Evolutionary conservation across 2,329 filamentous ascomycete genomes (phyloP), one percentile per base, ranked within the genome.

Genomic region (Phaeomoniella chlamydospora): DNA sequence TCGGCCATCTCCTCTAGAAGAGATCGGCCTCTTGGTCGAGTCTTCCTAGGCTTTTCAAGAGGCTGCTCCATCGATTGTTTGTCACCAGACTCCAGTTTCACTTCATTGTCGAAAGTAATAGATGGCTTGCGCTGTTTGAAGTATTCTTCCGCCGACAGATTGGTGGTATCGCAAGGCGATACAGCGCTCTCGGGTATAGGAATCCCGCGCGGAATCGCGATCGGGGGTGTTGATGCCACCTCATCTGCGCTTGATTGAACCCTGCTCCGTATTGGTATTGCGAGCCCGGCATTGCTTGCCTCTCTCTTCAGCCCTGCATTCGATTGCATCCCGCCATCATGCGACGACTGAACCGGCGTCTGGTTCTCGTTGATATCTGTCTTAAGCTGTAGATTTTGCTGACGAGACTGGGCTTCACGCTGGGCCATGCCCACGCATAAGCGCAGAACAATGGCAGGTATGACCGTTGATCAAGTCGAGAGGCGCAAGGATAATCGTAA

Each of bases 81-180:
- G 14, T 50, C 49, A 10, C 58, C 57, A 22, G 54, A 55, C 19
- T 62, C 59, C n/a, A 59, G 40, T 5, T 48, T 58, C 15, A 59
- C 55, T 17, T 57, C 52, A 10, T 55, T 51, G 37, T 59, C 55
- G 45, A 65, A 61, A 35, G 49, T 58, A 38, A 65, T 57, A 26
- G 59, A 64, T 2, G 58, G 52, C 16, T 54, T 50, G 19, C 55
- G 53, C 16, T 56, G 49, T 30, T 56, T 53, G 31, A 62, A 44
- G 39, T 58, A 67, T 33, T 53, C 51, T 17, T 62, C 59, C 35
- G 61, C 50, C 2, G 58, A 56, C 2, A 58, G 59, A 3, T 50
- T 49, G 10, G 49, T 50, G 10, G 55, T 37, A 36, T 57, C 55
- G 15, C 56, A 53, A 29, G 56, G 55, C 14, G 15, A 18, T 9